Conservation (phyloP, 2,329 filamentous ascomycete species). For the Aspergillus ochraceoroseus region DNA sequence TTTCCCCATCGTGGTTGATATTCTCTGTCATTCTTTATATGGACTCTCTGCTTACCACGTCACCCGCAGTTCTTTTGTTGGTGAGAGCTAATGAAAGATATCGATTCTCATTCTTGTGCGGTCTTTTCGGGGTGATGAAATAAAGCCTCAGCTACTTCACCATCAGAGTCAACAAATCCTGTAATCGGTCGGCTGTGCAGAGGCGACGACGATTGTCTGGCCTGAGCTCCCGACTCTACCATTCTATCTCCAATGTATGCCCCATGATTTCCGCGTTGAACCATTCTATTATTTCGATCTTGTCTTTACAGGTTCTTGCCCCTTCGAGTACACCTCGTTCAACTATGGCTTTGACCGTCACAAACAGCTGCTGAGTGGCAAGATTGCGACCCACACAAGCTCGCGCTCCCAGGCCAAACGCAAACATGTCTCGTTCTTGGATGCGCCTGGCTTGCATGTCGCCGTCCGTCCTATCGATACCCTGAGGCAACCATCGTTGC, state of each 20-base stretch:
- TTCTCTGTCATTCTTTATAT: too few species aligned
- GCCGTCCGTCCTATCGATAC: background rate
- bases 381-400: constrained; percentile 6
- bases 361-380: constrained; percentile 1
- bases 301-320: background rate
- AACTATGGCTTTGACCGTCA: background rate
- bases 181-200: too few species aligned
- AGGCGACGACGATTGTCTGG: too few species aligned
- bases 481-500: constrained; percentile 2
- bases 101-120: too few species aligned
- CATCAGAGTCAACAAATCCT: too few species aligned
- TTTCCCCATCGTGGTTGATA: too few species aligned
- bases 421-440: background rate
- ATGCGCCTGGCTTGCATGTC: background rate
- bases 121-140: too few species aligned
- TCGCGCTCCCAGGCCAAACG: constrained; percentile 6
- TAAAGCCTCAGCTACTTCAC: too few species aligned
- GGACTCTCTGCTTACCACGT: too few species aligned
- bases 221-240: too few species aligned
- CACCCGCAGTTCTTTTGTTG: too few species aligned
- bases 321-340: background rate
- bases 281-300: constrained; percentile 1
- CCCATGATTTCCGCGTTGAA: constrained; percentile 6
- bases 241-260: constrained; percentile 3
- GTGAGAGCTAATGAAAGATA: too few species aligned